Percentiles rank a stretch among this genome's conserved stretches.
These are phyloP conservation scores for Coleophoma crateriformis DNA, from an alignment of 2,329 filamentous ascomycete species.

Conservation along the genomic window DNA sequence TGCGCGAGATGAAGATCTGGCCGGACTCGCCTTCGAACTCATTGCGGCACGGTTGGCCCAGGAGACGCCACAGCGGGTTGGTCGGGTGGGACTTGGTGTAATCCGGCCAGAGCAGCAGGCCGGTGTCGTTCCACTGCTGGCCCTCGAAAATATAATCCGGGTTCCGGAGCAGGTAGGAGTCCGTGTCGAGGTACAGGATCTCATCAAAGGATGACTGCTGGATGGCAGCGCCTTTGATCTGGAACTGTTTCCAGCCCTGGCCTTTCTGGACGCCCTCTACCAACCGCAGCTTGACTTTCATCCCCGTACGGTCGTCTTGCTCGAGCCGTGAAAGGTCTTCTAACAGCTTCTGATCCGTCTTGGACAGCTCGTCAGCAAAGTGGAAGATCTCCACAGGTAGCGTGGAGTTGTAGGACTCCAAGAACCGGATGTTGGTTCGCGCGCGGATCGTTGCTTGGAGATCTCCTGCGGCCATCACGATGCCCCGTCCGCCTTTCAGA, in stretches of 20 bases:
- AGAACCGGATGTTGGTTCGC: slow-evolving; percentile 10
- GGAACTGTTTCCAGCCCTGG: slow-evolving; percentile 13
- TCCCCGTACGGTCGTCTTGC: neutral
- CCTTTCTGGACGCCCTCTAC: slow-evolving; percentile 11
- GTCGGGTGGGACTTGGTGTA: slow-evolving; percentile 13
- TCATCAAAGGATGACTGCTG: slow-evolving; percentile 15
- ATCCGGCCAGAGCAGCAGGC: slow-evolving; percentile 14
- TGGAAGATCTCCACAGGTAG: slow-evolving; percentile 16
- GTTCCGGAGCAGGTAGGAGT: slow-evolving; percentile 11
- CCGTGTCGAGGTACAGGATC: slow-evolving; percentile 14
- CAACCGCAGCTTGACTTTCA: slow-evolving; percentile 7
- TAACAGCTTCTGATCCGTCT: slow-evolving; percentile 5
- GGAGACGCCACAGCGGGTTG: slow-evolving; percentile 13
- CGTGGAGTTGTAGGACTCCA: slow-evolving; percentile 14
- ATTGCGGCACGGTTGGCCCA: slow-evolving; percentile 8
- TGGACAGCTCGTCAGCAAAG: slow-evolving; percentile 10
- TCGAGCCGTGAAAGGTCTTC: slow-evolving; percentile 5
- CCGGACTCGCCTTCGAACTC: slow-evolving; percentile 15
- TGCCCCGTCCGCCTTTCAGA: slow-evolving; percentile 8
- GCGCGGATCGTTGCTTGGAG: slow-evolving; percentile 6
- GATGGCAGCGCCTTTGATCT: slow-evolving; percentile 14
- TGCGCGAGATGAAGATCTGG: slow-evolving; percentile 11
- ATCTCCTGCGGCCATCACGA: slow-evolving; percentile 16
- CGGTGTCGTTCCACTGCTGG: slow-evolving; percentile 10
- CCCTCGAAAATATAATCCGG: slow-evolving; percentile 12